phyloP scores from a whole-genome alignment of 257 asterid genomes.

The Solanum dulcamara region DNA sequence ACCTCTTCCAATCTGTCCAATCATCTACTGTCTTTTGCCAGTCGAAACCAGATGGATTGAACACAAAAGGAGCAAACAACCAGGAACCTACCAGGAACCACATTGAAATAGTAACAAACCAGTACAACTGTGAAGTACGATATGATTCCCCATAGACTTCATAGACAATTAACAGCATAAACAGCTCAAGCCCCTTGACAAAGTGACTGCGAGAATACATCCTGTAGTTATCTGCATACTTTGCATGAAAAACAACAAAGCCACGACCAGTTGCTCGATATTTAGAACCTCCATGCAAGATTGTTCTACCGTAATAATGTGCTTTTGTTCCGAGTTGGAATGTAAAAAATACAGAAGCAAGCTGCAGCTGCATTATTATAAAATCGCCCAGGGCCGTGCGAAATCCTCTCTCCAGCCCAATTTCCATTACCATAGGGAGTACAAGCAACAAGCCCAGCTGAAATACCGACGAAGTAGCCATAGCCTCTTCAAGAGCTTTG shows the following conservation, averaged over 20 bases:
- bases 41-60: conserved; percentile 96
- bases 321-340: conserved; percentile 96
- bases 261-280: conserved; percentile 97
- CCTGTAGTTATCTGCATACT: conserved; percentile 85
- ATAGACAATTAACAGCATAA: conserved; percentile 57
- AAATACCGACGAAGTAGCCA: conserved; percentile 81
- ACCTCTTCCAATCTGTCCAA: conserved; percentile 95
- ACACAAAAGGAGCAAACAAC: conserved; percentile 94
- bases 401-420: conserved; percentile 89
- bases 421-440: conserved; percentile 98
- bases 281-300: conserved; percentile 92
- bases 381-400: conserved; percentile 89
- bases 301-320: conserved; percentile 78
- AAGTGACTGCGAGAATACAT: conserved; percentile 95
- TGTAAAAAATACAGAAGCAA: conserved; percentile 93
- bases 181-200: conserved; percentile 87
- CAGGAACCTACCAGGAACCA: conserved; percentile 94
- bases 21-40: conserved; percentile 99
- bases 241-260: conserved; percentile 89
- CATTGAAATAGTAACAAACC: conserved; percentile 78
- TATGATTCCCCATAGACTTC: conserved; percentile 70
- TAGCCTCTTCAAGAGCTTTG: conserved; percentile 76
- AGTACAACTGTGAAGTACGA: conserved; percentile 54
- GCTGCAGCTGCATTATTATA: conserved; percentile 88
- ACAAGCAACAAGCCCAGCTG: conserved; percentile 84